Evolutionary conservation across 495 filamentous ascomycete species (phyloP), one percentile per base, ranked within the genome.

Genomic region (Penicillium malachiteum): DNA sequence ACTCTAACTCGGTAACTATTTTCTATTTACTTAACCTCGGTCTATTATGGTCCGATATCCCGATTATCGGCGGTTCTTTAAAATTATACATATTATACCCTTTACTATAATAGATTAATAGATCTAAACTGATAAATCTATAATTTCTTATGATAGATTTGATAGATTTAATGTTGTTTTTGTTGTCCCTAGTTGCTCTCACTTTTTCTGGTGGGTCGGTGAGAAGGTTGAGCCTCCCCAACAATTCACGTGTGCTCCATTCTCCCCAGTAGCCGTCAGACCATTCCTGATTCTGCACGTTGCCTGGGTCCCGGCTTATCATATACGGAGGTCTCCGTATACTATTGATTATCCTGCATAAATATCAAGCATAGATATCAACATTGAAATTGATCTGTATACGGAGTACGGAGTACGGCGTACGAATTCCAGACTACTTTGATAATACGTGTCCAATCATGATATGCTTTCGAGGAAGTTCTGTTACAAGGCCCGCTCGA

Each of bases 401-500:
- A 26, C 21, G 21, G 21, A 26, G 21, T 26, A 26, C 21, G 21
- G 21, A 26, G 2, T 26, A 26, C n/a, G n/a, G n/a, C n/a, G n/a
- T 34, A 34, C 34, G 12, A 37, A 3, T 9, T 10, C 34, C 34
- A 37, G 14, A 18, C 14, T 16, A 18, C 11, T 40, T 11, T 50
- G 21, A 13, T 33, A 33, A 40, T 37, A 49, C 43, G 48, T 56
- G 56, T 56, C 52, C 45, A 57, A 56, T 54, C 48, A 57, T 54
- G 41, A 65, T 65, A 65, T 65, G 58, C 48, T 65, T 57, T 51
- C 43, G 58, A 56, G 67, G 69, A 71, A 73, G 66, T 70, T 69
- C 67, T 73, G 71, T 73, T 74, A 73, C 71, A 71, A 77, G 74
- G 72, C 68, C 72, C 70, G 71, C 74, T 73, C 68, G 74, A 73